Evolutionary conservation across 225 moss, liverwort and hornwort genomes (phyloP).

Genomic region (Sphagnum tenellum): DNA sequence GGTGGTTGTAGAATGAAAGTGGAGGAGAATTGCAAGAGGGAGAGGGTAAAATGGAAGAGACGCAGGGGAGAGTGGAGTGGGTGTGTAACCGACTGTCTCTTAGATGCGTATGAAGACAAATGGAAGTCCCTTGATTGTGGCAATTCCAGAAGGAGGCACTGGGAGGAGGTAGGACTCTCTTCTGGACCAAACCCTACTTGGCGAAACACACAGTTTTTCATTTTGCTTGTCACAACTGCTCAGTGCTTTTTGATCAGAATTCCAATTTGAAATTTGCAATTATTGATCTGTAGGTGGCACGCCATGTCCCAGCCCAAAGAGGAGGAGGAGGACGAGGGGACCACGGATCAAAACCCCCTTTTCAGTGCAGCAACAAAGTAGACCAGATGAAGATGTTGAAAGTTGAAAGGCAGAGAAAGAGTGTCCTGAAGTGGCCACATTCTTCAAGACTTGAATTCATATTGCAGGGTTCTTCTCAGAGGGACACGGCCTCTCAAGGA

Average conservation of each 20-base stretch:
- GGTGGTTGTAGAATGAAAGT: background rate
- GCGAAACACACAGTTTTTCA: background rate
- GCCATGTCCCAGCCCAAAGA: background rate
- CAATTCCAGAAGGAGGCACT: background rate
- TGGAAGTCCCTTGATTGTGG: background rate
- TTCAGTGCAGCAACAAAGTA: background rate
- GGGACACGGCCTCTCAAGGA: background rate
- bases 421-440: background rate
- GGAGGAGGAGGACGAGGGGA: background rate
- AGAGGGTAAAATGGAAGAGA: background rate
- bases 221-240: background rate
- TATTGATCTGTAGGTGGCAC: background rate
- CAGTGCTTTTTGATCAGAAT: background rate
- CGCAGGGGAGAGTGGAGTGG: background rate
- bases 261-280: background rate
- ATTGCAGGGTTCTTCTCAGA: background rate
- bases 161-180: background rate
- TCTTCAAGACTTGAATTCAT: background rate
- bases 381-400: background rate
- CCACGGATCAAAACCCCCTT: background rate
- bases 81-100: background rate
- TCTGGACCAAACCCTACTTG: background rate
- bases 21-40: background rate
- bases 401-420: background rate
- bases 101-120: conserved; percentile 2